phyloP scores from a whole-genome alignment of 805 yeast genomes.

The Kockiozyma suomiensis region DNA sequence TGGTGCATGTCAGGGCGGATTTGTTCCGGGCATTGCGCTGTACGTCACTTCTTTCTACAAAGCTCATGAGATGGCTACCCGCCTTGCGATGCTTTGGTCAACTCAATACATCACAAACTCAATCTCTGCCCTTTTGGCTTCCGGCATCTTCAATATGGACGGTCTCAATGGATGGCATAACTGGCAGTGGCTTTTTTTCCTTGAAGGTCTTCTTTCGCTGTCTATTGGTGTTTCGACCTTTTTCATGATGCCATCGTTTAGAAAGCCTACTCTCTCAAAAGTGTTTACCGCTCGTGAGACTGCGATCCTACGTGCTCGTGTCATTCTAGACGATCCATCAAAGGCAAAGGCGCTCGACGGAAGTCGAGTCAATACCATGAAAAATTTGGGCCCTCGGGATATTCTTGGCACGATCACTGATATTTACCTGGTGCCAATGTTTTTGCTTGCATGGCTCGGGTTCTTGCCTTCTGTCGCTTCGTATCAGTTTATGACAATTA shows the following conservation, averaged over 20 bases:
- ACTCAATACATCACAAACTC: slow-evolving; percentile 55
- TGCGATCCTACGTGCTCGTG: slow-evolving; percentile 59
- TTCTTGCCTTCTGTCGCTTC: slow-evolving; percentile 48
- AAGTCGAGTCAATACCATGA: slow-evolving; percentile 48
- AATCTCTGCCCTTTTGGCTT: slow-evolving; percentile 53
- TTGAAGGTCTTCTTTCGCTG: slow-evolving; percentile 61
- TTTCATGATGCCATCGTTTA: slow-evolving; percentile 53
- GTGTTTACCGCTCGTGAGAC: slow-evolving; percentile 54
- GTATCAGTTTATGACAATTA: slow-evolving; percentile 52
- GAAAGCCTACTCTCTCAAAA: slow-evolving; percentile 21
- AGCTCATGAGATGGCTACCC: slow-evolving; percentile 56
- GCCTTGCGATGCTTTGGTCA: slow-evolving; percentile 63
- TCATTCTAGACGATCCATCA: slow-evolving; percentile 63
- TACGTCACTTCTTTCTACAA: slow-evolving; percentile 71
- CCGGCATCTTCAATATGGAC: slow-evolving; percentile 56
- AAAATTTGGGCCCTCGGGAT: slow-evolving; percentile 50
- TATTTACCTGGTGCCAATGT: slow-evolving; percentile 58
- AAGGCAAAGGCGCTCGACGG: slow-evolving; percentile 56
- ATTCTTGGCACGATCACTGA: slow-evolving; percentile 51
- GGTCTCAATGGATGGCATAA: slow-evolving; percentile 53
- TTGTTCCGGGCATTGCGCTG: slow-evolving; percentile 62
- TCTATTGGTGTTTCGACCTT: slow-evolving; percentile 51
- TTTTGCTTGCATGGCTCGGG: slow-evolving; percentile 50
- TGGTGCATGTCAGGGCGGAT: slow-evolving; percentile 68
- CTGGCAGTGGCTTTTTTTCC: slow-evolving; percentile 68